phyloP scores from a whole-genome alignment of 1,284 basidiomycete species.

The Ganoderma sinense region DNA sequence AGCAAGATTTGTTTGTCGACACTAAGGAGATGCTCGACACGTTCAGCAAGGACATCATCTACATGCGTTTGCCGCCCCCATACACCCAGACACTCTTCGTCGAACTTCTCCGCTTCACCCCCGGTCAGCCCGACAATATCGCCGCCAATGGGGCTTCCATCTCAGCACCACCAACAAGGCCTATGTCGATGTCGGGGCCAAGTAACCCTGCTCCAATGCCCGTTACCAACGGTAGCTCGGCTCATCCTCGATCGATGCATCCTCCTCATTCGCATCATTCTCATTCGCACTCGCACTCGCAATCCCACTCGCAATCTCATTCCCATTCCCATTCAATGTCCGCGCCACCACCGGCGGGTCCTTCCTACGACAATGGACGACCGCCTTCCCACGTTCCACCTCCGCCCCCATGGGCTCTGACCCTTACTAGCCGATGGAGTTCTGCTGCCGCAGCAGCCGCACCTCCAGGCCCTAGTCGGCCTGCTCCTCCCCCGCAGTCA shows the following conservation, averaged over 20 bases:
- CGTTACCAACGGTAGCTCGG: conserved; percentile 39
- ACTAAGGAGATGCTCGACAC: conserved; percentile 75
- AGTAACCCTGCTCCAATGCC: conserved; percentile 42
- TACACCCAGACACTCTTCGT: conserved; percentile 75
- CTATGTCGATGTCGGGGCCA: conserved; percentile 15
- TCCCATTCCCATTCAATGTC: conserved; percentile 31
- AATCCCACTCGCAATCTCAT: conserved; percentile 28
- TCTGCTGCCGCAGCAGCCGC: conserved; percentile 40
- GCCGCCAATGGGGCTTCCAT: conserved; percentile 24
- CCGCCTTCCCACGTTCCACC: conserved; percentile 49
- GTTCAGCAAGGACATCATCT: conserved; percentile 75
- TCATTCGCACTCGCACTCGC: conserved; percentile 29
- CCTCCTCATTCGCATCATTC: conserved; percentile 35
- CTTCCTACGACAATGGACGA: conserved; percentile 40
- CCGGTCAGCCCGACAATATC: conserved; percentile 53
- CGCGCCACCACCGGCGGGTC: conserved; percentile 39
- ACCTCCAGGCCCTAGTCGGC: conserved; percentile 35
- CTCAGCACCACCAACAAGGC: conserved; percentile 10
- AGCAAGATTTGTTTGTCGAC: conserved; percentile 68
- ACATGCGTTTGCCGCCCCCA: conserved; percentile 69
- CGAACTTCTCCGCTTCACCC: conserved; percentile 71
- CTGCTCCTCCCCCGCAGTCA: conserved; percentile 24
- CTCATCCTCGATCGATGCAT: conserved; percentile 38
- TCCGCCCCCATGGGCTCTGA: conserved; percentile 75
- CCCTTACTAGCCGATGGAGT: conserved; percentile 56